Percentiles rank a stretch among this genome's conserved stretches.
Conservation (phyloP, 2,329 filamentous ascomycete genomes). For the Onygenales sp. region DNA sequence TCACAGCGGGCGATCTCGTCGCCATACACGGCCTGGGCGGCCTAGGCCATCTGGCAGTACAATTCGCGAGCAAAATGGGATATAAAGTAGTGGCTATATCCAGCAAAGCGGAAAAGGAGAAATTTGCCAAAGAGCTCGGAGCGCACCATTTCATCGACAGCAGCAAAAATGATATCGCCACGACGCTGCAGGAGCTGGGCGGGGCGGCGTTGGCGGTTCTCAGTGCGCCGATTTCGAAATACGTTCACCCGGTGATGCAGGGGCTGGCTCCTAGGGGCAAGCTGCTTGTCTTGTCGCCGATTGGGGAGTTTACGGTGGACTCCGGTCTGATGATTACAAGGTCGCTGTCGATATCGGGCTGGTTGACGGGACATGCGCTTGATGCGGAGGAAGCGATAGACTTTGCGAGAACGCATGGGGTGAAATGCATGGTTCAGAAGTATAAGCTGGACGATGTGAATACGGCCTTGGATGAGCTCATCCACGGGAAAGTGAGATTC, state of each 20-base stretch:
- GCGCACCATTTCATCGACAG: constrained; percentile 48
- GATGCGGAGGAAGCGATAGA: constrained; percentile 45
- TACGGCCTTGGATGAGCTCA: constrained; percentile 42
- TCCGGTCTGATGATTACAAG: constrained; percentile 26
- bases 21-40: constrained; percentile 45
- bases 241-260: constrained; percentile 24
- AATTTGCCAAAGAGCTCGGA: constrained; percentile 44
- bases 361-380: constrained; percentile 44
- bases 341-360: constrained; percentile 40
- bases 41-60: constrained; percentile 43
- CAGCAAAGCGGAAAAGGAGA: constrained; percentile 40
- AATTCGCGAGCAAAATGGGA: constrained; percentile 44
- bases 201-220: constrained; percentile 26
- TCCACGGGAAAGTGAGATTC: constrained; percentile 42
- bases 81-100: constrained; percentile 44
- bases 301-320: constrained; percentile 14
- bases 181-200: constrained; percentile 26
- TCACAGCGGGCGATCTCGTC: constrained; percentile 36
- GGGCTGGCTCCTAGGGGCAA: constrained; percentile 27
- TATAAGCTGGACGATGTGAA: constrained; percentile 42
- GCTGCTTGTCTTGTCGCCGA: constrained; percentile 22
- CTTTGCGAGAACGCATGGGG: constrained; percentile 37
- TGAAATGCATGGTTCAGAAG: constrained; percentile 45
- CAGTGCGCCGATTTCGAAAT: constrained; percentile 26
- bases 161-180: constrained; percentile 25